Evolutionary conservation across 2,329 filamentous ascomycete genomes (phyloP).

Genomic region (Knufia petricola): DNA sequence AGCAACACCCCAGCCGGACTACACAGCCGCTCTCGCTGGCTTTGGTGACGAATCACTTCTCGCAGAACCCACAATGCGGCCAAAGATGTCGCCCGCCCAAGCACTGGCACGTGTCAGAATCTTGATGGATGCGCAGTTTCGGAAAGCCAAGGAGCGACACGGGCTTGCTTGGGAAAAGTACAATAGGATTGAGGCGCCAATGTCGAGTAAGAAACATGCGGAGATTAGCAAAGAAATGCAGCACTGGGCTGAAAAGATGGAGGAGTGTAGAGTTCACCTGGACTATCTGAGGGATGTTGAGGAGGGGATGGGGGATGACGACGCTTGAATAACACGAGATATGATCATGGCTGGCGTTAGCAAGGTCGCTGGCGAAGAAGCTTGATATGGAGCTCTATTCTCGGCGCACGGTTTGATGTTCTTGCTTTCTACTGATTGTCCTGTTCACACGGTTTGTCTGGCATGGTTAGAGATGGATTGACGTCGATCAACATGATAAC

Average conservation of each 20-base stretch:
- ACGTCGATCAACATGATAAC: no score
- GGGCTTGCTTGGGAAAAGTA: constrained; percentile 30
- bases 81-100: constrained; percentile 56
- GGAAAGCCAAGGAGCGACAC: constrained; percentile 64
- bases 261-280: constrained; percentile 22
- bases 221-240: constrained; percentile 20
- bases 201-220: constrained; percentile 21
- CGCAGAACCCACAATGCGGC: constrained; percentile 51
- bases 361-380: no score
- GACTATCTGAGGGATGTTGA: constrained; percentile 23
- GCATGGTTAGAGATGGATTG: no score
- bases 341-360: background rate
- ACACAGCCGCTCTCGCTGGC: constrained; percentile 20
- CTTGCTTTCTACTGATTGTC: no score
- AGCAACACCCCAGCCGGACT: constrained; percentile 27
- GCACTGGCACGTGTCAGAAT: constrained; percentile 80
- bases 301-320: constrained; percentile 17
- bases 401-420: no score
- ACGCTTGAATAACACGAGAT: background rate
- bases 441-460: no score
- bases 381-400: no score
- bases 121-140: constrained; percentile 67
- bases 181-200: constrained; percentile 20
- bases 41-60: constrained; percentile 27
- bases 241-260: constrained; percentile 23